A percentile compares a stretch with the other conserved stretches of the same genome.
phyloP scores from a whole-genome alignment of 495 filamentous ascomycete genomes.

The Penicillium lagena region DNA sequence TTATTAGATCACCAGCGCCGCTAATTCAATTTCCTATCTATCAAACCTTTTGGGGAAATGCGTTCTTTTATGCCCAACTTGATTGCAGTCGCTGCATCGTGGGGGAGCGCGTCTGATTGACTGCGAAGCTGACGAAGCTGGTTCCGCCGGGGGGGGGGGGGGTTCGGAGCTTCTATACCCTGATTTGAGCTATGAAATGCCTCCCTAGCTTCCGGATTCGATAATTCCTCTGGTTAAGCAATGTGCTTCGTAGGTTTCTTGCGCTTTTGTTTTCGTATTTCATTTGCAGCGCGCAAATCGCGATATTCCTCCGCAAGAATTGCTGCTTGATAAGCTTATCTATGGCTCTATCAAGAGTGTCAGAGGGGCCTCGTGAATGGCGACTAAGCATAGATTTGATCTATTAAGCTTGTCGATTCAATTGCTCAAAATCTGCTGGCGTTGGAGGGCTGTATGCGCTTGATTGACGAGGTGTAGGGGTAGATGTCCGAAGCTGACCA shows the following conservation, averaged over 20 bases:
- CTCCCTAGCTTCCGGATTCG: background rate
- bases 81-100: background rate
- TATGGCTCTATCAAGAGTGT: background rate
- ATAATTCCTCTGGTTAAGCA: background rate
- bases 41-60: background rate
- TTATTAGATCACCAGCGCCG: too few species aligned
- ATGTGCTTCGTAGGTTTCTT: background rate
- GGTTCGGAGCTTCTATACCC: background rate
- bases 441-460: background rate
- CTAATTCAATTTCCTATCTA: too few species aligned
- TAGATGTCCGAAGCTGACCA: slow-evolving; percentile 3
- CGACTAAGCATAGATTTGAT: background rate
- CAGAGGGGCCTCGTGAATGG: background rate
- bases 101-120: background rate
- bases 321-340: slow-evolving; percentile 1
- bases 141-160: background rate
- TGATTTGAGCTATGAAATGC: too few species aligned
- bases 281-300: background rate
- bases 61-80: background rate
- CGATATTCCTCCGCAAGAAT: background rate
- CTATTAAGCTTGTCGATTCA: background rate
- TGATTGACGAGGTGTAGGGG: background rate
- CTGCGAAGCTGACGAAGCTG: background rate
- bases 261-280: background rate
- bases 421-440: background rate